Evolutionary conservation across 495 filamentous ascomycete species (phyloP).

Genomic region (Podospora pseudopauciseta): DNA sequence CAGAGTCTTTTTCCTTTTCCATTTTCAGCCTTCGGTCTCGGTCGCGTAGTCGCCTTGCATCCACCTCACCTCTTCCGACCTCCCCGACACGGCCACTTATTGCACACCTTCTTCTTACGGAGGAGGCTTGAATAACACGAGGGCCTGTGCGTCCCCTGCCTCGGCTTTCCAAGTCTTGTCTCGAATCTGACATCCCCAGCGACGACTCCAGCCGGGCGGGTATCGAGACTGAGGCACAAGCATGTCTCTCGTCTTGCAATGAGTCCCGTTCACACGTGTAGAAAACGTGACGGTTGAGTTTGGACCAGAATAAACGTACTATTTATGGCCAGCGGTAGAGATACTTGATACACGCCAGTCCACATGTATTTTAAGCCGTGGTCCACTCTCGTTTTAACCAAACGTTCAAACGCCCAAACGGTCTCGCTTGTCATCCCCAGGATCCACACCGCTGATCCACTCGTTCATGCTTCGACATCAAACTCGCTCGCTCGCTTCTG

Average conservation of each 20-base stretch:
- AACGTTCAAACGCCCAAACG: conserved; percentile 8
- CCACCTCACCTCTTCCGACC: background rate
- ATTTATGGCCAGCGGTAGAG: too few relatives aligned
- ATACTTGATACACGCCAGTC: background rate
- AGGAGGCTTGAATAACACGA: background rate
- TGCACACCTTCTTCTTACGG: conserved; percentile 8
- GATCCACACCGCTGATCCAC: conserved; percentile 14
- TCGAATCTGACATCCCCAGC: too few relatives aligned
- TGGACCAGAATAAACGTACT: background rate
- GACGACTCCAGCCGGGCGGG: background rate
- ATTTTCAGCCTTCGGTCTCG: conserved; percentile 7
- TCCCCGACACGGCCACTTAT: background rate
- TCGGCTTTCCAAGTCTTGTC: background rate
- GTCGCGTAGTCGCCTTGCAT: conserved; percentile 7
- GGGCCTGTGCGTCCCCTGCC: background rate
- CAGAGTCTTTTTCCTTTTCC: conserved; percentile 7
- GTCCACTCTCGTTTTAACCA: conserved; percentile 6
- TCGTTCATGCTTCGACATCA: conserved; percentile 16
- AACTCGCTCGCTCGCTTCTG: conserved; percentile 29
- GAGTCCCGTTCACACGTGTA: conserved; percentile 2
- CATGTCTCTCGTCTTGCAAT: background rate
- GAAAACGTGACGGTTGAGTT: conserved; percentile 4
- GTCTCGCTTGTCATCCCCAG: conserved; percentile 1
- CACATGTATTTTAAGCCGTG: conserved; percentile 1
- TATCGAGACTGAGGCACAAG: background rate